phyloP scores from a whole-genome alignment of 1,284 basidiomycete genomes.

The Schizopora paradoxa region DNA sequence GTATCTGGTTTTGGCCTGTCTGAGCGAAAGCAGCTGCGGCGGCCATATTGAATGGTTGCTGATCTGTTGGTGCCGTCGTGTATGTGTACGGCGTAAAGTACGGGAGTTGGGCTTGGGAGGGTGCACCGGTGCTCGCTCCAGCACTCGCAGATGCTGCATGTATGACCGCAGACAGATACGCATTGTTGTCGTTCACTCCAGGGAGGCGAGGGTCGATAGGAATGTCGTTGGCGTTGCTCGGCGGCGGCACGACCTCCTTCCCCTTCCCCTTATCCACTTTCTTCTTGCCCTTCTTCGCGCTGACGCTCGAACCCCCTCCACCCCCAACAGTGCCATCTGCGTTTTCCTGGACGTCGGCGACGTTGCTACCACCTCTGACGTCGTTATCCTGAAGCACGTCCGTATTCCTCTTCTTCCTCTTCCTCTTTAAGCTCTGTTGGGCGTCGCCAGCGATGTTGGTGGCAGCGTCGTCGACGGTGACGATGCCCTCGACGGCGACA shows the following conservation, averaged over 20 bases:
- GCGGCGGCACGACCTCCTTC: constrained; percentile 26
- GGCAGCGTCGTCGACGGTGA: constrained; percentile 11
- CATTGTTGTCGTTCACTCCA: constrained; percentile 23
- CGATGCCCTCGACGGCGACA: constrained; percentile 10
- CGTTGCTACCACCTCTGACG: neutral
- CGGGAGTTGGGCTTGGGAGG: constrained; percentile 17
- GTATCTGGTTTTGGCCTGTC: neutral
- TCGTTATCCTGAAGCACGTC: constrained; percentile 29
- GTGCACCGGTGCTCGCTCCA: constrained; percentile 23
- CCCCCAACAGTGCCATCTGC: neutral
- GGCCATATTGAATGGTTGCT: neutral
- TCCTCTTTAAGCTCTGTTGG: constrained; percentile 20
- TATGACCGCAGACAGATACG: constrained; percentile 56
- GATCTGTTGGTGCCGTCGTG: neutral
- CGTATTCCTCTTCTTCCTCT: constrained; percentile 38
- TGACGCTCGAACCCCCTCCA: constrained; percentile 12
- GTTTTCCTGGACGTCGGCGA: neutral
- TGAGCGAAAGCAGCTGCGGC: neutral
- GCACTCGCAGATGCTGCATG: constrained; percentile 43
- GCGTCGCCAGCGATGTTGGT: constrained; percentile 11
- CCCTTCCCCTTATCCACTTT: constrained; percentile 38
- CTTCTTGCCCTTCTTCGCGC: constrained; percentile 34
- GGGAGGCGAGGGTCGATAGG: constrained; percentile 10
- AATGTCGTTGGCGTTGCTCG: neutral
- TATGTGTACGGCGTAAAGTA: constrained; percentile 17